Evolutionary conservation across 2,329 filamentous ascomycete species (phyloP).

Genomic region (Colletotrichum salicis): DNA sequence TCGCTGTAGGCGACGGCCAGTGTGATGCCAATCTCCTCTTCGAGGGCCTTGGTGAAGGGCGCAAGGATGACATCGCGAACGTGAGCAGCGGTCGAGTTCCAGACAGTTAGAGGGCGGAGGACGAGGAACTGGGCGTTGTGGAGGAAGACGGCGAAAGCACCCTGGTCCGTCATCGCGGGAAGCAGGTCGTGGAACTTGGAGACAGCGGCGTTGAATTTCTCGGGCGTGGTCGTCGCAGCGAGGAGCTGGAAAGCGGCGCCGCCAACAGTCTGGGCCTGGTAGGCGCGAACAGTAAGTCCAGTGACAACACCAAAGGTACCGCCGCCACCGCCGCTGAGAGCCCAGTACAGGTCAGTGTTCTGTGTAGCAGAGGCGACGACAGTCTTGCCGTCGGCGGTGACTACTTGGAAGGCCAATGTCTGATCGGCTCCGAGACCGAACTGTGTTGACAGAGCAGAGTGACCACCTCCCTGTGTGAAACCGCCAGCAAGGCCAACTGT

Average conservation of each 20-base stretch:
- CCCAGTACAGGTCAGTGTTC: slow-evolving; percentile 66
- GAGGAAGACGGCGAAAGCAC: slow-evolving; percentile 59
- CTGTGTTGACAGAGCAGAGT: slow-evolving; percentile 52
- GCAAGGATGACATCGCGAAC: slow-evolving; percentile 42
- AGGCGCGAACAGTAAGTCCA: slow-evolving; percentile 59
- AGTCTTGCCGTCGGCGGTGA: slow-evolving; percentile 55
- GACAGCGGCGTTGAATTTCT: slow-evolving; percentile 61
- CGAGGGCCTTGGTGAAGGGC: slow-evolving; percentile 44
- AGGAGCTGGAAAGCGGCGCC: slow-evolving; percentile 57
- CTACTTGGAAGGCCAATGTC: slow-evolving; percentile 55
- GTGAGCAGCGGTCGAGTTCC: slow-evolving; percentile 41
- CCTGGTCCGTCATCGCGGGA: slow-evolving; percentile 59
- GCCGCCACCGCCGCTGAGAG: slow-evolving; percentile 60
- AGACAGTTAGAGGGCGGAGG: slow-evolving; percentile 46
- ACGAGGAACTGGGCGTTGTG: slow-evolving; percentile 58
- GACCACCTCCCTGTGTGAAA: slow-evolving; percentile 60
- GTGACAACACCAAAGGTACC: slow-evolving; percentile 64
- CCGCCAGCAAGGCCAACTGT: slow-evolving; percentile 53
- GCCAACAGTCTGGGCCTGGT: slow-evolving; percentile 54
- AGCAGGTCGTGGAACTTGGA: slow-evolving; percentile 53
- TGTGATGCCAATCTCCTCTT: slow-evolving; percentile 40
- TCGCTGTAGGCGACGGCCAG: slow-evolving; percentile 40
- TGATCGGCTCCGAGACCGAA: slow-evolving; percentile 62
- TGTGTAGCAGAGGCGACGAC: slow-evolving; percentile 53
- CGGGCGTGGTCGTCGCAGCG: slow-evolving; percentile 37